These are phyloP conservation scores for Fusarium sp. DNA, from an alignment of 2,329 filamentous ascomycete species.

Conservation along the genomic window DNA sequence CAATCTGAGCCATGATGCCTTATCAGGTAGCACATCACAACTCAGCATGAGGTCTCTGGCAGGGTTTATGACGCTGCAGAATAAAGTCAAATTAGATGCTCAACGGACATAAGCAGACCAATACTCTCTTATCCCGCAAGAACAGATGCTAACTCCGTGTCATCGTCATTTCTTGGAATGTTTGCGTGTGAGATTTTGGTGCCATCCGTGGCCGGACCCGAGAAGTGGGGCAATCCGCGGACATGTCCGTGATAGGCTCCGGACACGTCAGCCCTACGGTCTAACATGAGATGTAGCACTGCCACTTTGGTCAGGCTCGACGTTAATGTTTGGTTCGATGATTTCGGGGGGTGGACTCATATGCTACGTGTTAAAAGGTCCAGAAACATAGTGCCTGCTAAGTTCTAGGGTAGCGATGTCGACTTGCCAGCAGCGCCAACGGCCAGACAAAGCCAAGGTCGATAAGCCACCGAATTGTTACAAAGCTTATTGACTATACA, in stretches of 20 bases:
- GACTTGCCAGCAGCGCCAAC: neutral
- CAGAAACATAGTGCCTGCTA: neutral
- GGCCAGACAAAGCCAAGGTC: neutral
- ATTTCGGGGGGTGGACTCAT: neutral
- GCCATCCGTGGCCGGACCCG: neutral
- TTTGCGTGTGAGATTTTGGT: neutral
- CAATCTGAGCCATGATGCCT: neutral
- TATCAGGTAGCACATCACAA: neutral
- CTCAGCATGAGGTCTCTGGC: neutral
- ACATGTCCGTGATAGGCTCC: neutral
- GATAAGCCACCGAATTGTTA: neutral
- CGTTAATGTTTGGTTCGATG: neutral
- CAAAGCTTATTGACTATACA: neutral
- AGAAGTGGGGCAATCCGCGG: neutral
- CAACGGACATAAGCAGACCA: neutral
- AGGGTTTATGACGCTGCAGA: neutral
- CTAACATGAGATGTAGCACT: neutral
- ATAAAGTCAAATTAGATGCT: neutral
- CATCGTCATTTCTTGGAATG: neutral
- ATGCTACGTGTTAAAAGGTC: too few relatives aligned
- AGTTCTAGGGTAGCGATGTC: neutral
- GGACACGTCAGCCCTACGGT: neutral
- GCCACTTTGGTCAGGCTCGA: neutral
- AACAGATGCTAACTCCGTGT: neutral
- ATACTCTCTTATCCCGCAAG: neutral